Evolutionary conservation across 768 basidiomycete species (phyloP), one percentile per base, ranked within the genome.

Genomic region (Kwoniella sp.): DNA sequence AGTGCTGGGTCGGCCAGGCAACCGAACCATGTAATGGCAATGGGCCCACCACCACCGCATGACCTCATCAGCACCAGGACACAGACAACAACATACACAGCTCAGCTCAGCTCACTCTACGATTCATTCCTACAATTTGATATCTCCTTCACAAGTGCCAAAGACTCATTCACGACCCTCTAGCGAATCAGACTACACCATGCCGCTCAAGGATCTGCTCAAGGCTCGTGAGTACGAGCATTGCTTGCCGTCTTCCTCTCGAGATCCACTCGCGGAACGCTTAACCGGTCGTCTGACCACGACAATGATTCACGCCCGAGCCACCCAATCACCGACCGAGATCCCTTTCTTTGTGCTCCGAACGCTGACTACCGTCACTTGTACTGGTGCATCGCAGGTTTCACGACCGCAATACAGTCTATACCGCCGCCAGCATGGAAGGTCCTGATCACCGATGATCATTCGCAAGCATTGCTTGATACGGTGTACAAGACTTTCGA

Each of bases 401-500:
- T 80, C 68, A 73, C 66, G 12, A 65, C 76, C 11, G 79, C 79
- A 8, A 61, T 80, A 29, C 70, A 68, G 17, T 73, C 72, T 22
- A 69, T 79, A 25, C 91, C 94, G 1, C 87, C 89, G 22, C 87
- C 87, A 63, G 84, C 87, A 85, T 99, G 96, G 96, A 99, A 99
- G 86, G 90, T 96, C 72, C 87, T 98, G 50, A 93, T 99, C 65
- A 90, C 98, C 58, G 96, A 99, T 80, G 92, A 93, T 70, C 87
- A 91, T 82, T 89, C 93, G 26, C 89, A 93, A 81, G 87, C 85
- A 78, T 82, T 98, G 59, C 81, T 99, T 52, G 86, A 88, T 66
- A 87, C 90, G 9, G 92, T 94, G 2, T 85, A 97, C 72, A 93
- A 92, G 82, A 89, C 92, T 78, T 93, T 91, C 73, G 95, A 99